Base-by-base conservation (phyloP, 176 grass and related monocot genomes). In the Eleusine indica region DNA sequence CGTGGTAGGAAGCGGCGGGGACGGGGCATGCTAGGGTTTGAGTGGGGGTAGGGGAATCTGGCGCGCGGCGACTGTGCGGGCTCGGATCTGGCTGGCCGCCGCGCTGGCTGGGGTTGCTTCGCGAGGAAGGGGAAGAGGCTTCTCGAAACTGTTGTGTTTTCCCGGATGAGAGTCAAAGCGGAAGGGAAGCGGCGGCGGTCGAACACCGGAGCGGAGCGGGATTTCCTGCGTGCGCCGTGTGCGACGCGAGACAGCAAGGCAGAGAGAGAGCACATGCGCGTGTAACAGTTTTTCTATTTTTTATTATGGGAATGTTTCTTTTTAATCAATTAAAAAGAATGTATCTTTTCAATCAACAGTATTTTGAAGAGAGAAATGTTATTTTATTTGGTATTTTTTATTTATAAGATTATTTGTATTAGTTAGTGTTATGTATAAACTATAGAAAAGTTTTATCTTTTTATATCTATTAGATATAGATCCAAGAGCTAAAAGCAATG, bases 1-100 rank as follows among this genome's bases (percentile, higher is more conserved):
- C 51, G 51, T 16, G 15, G 3, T 57, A 18, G 17, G 54, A 21
- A 60, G 21, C 57, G 7, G 11, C 84, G 41, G 73, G 73, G 73
- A 52, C 52, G 51, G 69, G 52, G 88, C 88, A 87, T 87, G 69
- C 25, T 90, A 86, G 83, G 88, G 79, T 82, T 78, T 73, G 30
- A n/a, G 5, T 15, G 70, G 40, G 47, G 22, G 13, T 1, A 8
- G 71, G 2, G 14, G 17, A 32, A 54, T 75, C 51, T 40, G 28
- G 30, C 49, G 52, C 64, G 67, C 18, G 68, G 83, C 37, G 4
- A 63, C 48, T 30, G 46, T 64, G 58, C 41, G 70, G 61, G 38
- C 43, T 22, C 66, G 84, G 87, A 81, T 85, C 25, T 25, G 25
- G 25, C 82, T 75, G 70, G 47, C 13, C 21, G 18, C 17, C 32